Evolutionary conservation across 2,329 filamentous ascomycete genomes (phyloP).

Genomic region (Exophiala oligosperma): DNA sequence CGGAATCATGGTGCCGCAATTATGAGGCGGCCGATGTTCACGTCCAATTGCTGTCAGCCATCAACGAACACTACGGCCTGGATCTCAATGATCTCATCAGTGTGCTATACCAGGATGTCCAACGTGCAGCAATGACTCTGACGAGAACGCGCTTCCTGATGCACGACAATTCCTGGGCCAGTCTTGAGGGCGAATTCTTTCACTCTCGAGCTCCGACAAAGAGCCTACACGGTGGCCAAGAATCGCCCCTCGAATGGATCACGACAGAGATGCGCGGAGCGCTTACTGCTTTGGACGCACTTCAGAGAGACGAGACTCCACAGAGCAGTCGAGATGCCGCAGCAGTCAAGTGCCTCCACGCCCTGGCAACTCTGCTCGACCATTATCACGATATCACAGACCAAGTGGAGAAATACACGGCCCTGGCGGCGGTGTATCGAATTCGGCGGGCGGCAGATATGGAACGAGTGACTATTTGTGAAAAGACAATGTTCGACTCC

Average conservation of each 20-base stretch:
- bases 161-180: slow-evolving; percentile 2
- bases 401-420: slow-evolving; percentile 2
- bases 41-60: slow-evolving; percentile 1
- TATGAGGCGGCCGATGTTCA: slow-evolving; percentile 5
- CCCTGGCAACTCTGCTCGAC: slow-evolving; percentile 1
- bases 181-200: slow-evolving; percentile 1
- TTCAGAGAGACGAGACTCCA: neutral
- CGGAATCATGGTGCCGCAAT: slow-evolving; percentile 9
- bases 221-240: neutral
- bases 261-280: slow-evolving; percentile 4
- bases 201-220: neutral
- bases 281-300: neutral
- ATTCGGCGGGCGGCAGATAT: slow-evolving; percentile 7
- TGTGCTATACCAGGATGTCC: slow-evolving; percentile 9
- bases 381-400: slow-evolving; percentile 6
- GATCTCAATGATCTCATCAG: slow-evolving; percentile 4
- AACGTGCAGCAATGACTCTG: slow-evolving; percentile 7
- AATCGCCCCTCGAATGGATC: neutral
- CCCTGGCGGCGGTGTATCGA: slow-evolving; percentile 8
- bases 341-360: slow-evolving; percentile 7
- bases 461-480: slow-evolving; percentile 4
- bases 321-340: slow-evolving; percentile 1
- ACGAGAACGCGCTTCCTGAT: slow-evolving; percentile 1
- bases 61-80: slow-evolving; percentile 6
- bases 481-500: slow-evolving; percentile 1